A percentile compares a stretch with the other conserved stretches of the same genome.
phyloP scores from a whole-genome alignment of 371 early-diverging fungal species.

The Umbelopsis sp. region DNA sequence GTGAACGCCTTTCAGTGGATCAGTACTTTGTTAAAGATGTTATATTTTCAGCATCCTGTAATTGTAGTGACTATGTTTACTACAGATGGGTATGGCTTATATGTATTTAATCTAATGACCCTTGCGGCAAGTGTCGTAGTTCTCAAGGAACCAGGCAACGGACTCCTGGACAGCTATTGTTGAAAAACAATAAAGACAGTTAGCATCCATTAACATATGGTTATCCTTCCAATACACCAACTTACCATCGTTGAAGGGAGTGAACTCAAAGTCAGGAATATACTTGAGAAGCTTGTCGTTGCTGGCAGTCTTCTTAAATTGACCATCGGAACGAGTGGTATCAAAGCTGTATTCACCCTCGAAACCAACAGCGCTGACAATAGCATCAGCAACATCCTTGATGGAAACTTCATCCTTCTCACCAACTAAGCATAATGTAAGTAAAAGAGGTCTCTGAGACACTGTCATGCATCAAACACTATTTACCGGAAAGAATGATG shows the following conservation, averaged over 20 bases:
- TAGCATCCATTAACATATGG: constrained; percentile 5
- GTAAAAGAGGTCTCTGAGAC: constrained; percentile 11
- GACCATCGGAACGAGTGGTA: constrained; percentile 80
- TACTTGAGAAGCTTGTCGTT: constrained; percentile 78
- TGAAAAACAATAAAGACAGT: background rate
- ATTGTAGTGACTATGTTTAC: background rate
- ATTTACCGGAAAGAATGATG: constrained; percentile 80
- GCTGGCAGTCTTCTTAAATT: constrained; percentile 87
- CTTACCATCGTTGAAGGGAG: constrained; percentile 76
- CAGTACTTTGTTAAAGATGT: background rate
- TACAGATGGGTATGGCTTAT: constrained; percentile 10
- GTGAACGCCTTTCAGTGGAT: background rate
- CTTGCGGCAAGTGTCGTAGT: constrained; percentile 70
- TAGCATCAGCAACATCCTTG: constrained; percentile 78
- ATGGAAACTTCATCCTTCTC: constrained; percentile 85
- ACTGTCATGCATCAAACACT: background rate
- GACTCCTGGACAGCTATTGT: constrained; percentile 73
- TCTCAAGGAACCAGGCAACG: constrained; percentile 79
- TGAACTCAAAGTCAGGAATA: constrained; percentile 82
- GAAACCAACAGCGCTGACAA: constrained; percentile 74
- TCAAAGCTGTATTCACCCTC: constrained; percentile 74
- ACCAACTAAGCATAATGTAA: constrained; percentile 53
- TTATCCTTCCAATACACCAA: background rate
- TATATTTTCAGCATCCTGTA: background rate
- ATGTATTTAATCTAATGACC: constrained; percentile 12